Conservation (phyloP, 352 stramenopile genomes). For the Blastocystis sp. region DNA sequence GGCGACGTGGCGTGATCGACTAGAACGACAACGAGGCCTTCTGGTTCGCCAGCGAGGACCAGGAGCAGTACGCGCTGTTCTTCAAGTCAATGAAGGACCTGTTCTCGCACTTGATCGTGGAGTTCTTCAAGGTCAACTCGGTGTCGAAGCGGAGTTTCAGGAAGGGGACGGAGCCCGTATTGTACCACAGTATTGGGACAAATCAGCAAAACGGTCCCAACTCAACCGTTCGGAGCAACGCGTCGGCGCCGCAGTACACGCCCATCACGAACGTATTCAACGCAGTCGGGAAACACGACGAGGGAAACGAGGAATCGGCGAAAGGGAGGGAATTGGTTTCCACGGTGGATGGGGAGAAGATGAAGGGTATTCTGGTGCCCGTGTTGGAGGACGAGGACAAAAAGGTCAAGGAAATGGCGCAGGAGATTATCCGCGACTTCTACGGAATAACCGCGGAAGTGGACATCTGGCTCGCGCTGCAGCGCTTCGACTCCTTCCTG, state of each 20-base stretch:
- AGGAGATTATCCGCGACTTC: neutral
- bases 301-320: neutral
- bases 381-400: neutral
- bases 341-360: neutral
- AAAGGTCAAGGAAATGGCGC: neutral
- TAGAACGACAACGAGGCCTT: slow-evolving; percentile 47
- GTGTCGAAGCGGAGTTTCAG: no score
- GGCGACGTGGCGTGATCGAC: neutral
- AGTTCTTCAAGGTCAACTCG: slow-evolving; percentile 47
- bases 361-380: neutral
- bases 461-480: slow-evolving; percentile 41
- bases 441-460: slow-evolving; percentile 8
- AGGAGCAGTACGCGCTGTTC: neutral
- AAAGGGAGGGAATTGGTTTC: no score
- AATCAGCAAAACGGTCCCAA: neutral
- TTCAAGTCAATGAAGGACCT: slow-evolving; percentile 13
- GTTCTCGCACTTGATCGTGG: neutral
- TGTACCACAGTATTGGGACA: neutral
- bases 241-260: neutral
- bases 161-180: neutral
- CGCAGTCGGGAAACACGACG: no score
- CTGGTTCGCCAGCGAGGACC: slow-evolving; percentile 28
- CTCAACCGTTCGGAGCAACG: neutral
- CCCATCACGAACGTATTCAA: neutral
- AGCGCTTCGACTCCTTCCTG: slow-evolving; percentile 16